These are phyloP conservation scores for Zopfia rhizophila DNA, from an alignment of 2,329 filamentous ascomycete species.

Conservation along the genomic window DNA sequence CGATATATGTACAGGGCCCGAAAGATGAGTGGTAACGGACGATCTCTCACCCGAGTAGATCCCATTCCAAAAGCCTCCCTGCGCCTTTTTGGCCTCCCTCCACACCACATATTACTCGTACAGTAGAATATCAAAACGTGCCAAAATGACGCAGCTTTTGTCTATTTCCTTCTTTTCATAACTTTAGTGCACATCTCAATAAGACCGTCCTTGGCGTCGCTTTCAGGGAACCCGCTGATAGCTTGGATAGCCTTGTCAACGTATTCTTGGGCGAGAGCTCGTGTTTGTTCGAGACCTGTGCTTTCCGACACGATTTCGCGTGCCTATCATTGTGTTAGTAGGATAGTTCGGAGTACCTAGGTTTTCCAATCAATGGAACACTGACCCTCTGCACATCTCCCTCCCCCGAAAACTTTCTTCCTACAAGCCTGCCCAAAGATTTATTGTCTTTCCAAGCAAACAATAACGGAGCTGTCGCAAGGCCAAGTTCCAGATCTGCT, in stretches of 20 bases:
- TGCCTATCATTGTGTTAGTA: conserved; percentile 66
- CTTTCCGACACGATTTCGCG: conserved; percentile 84
- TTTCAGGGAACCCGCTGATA: conserved; percentile 87
- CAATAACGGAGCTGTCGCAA: conserved; percentile 91
- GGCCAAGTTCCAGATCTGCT: conserved; percentile 89
- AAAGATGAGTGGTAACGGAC: background rate
- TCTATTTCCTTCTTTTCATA: conserved; percentile 84
- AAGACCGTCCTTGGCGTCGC: conserved; percentile 90
- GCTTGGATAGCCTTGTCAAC: conserved; percentile 86
- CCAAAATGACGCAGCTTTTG: background rate
- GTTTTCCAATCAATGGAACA: conserved; percentile 24
- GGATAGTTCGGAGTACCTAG: background rate
- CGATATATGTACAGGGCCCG: conserved; percentile 21
- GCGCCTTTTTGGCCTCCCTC: background rate
- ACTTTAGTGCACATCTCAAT: conserved; percentile 95
- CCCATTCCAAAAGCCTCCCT: too few species aligned
- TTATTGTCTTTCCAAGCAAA: conserved; percentile 94
- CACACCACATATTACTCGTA: conserved; percentile 3
- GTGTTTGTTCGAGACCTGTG: conserved; percentile 90
- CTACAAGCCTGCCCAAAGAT: conserved; percentile 87
- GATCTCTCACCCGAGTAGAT: background rate
- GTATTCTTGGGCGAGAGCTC: conserved; percentile 89
- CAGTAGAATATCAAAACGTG: background rate
- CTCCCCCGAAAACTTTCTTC: conserved; percentile 84
- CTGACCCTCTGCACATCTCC: conserved; percentile 87